Evolutionary conservation across 2,329 filamentous ascomycete species (phyloP).

Genomic region (Trichoderma sp.): DNA sequence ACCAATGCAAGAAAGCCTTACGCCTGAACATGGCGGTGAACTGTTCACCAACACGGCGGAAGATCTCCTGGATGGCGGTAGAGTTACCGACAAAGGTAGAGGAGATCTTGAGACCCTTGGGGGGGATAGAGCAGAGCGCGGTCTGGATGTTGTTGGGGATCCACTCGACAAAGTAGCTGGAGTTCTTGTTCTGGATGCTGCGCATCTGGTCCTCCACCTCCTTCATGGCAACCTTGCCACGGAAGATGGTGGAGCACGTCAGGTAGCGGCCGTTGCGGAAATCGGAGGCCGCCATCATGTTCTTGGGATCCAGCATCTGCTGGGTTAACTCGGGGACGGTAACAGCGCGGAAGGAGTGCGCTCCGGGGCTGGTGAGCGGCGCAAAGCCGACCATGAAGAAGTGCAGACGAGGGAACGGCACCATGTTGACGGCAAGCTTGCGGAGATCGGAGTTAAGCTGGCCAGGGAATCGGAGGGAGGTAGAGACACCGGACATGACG

Average conservation of each 20-base stretch:
- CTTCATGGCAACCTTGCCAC: constrained; percentile 99
- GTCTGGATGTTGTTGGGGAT: constrained; percentile 99
- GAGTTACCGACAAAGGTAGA: constrained; percentile 99
- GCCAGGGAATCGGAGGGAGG: constrained; percentile 97
- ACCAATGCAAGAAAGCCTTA: constrained; percentile 99
- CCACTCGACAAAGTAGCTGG: constrained; percentile 99
- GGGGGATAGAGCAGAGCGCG: constrained; percentile 96
- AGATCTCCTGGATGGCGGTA: constrained; percentile 98
- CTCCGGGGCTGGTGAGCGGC: constrained; percentile 82
- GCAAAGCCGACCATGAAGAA: constrained; percentile 99
- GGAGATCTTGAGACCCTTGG: constrained; percentile 96
- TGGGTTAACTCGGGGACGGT: constrained; percentile 97
- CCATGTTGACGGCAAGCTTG: constrained; percentile 99
- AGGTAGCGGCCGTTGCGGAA: constrained; percentile 99
- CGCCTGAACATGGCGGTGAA: constrained; percentile 99
- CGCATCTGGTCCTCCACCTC: constrained; percentile 99
- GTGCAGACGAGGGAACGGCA: constrained; percentile 99
- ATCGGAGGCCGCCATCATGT: constrained; percentile 99
- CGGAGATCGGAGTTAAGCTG: constrained; percentile 99
- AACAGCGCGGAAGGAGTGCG: constrained; percentile 94
- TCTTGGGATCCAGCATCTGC: constrained; percentile 99
- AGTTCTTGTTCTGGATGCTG: constrained; percentile 99
- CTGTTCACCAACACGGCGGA: constrained; percentile 99
- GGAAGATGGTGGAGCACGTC: constrained; percentile 99
- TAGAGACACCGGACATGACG: constrained; percentile 99